Evolutionary conservation across 2,329 filamentous ascomycete genomes (phyloP).

Genomic region (Aspergillus sp.): DNA sequence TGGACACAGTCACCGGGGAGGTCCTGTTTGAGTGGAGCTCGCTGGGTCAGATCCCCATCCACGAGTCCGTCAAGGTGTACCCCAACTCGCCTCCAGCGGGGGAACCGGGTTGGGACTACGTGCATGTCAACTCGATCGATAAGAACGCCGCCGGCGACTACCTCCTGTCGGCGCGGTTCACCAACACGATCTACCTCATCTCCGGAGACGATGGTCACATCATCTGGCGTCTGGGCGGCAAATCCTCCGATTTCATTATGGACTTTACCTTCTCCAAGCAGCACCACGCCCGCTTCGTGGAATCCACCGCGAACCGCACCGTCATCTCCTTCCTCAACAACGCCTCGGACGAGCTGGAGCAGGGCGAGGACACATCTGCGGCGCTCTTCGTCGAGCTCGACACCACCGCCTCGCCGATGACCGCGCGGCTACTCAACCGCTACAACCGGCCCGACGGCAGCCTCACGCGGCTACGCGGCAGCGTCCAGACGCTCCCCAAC

Average conservation of each 20-base stretch:
- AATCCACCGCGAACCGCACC: slow-evolving; percentile 27
- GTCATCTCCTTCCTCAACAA: slow-evolving; percentile 36
- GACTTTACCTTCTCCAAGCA: slow-evolving; percentile 38
- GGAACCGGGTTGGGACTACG: slow-evolving; percentile 31
- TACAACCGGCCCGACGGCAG: slow-evolving; percentile 34
- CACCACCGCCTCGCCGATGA: slow-evolving; percentile 24
- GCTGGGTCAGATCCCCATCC: slow-evolving; percentile 28
- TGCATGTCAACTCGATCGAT: slow-evolving; percentile 42
- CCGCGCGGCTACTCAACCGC: slow-evolving; percentile 25
- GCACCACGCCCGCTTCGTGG: slow-evolving; percentile 35
- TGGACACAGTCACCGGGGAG: slow-evolving; percentile 35
- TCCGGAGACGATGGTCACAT: slow-evolving; percentile 35
- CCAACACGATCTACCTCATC: slow-evolving; percentile 38
- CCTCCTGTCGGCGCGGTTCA: slow-evolving; percentile 38
- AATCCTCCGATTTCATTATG: slow-evolving; percentile 26
- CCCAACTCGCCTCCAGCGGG: slow-evolving; percentile 3
- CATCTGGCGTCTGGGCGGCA: slow-evolving; percentile 40
- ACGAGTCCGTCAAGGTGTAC: slow-evolving; percentile 27
- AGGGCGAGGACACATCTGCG: slow-evolving; percentile 27
- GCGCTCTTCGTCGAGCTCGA: slow-evolving; percentile 33
- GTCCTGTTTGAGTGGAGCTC: slow-evolving; percentile 37
- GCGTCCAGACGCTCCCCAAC: slow-evolving; percentile 32
- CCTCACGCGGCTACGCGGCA: slow-evolving; percentile 36
- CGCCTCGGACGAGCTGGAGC: slow-evolving; percentile 28
- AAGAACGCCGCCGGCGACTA: slow-evolving; percentile 41